Evolutionary conservation across 2,329 filamentous ascomycete genomes (phyloP).

Genomic region (Cytospora mali): DNA sequence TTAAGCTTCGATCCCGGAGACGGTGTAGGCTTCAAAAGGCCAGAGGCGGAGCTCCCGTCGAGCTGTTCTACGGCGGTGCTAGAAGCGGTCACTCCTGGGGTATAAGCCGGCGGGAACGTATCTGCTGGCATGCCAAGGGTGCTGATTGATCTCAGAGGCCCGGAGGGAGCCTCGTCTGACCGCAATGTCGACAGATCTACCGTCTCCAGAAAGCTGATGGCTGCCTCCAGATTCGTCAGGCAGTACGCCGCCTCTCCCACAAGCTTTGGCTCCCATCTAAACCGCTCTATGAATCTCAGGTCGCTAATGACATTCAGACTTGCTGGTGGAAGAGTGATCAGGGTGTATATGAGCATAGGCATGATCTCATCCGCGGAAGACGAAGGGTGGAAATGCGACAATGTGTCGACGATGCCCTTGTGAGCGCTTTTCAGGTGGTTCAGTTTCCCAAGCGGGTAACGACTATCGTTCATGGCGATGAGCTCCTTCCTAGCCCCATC

Average conservation of each 20-base stretch:
- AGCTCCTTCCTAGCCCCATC: conserved; percentile 72
- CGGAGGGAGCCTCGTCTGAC: conserved; percentile 73
- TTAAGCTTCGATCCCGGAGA: conserved; percentile 49
- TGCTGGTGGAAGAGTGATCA: conserved; percentile 88
- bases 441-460: conserved; percentile 88
- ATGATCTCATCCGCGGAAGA: conserved; percentile 97
- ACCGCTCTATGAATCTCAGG: conserved; percentile 89
- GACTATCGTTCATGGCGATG: conserved; percentile 80
- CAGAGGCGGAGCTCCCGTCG: conserved; percentile 28
- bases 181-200: conserved; percentile 90
- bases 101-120: conserved; percentile 61
- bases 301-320: conserved; percentile 91
- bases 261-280: conserved; percentile 81
- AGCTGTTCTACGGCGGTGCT: conserved; percentile 36
- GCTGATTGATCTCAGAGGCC: conserved; percentile 61
- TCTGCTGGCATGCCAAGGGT: conserved; percentile 53
- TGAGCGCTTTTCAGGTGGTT: conserved; percentile 86
- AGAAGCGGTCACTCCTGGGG: conserved; percentile 45
- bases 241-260: conserved; percentile 96
- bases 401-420: conserved; percentile 90
- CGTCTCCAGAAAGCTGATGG: conserved; percentile 91
- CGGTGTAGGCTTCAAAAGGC: conserved; percentile 38
- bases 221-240: conserved; percentile 91
- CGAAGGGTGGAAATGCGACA: conserved; percentile 68
- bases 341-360: conserved; percentile 92